Percentiles rank a stretch among this genome's conserved stretches.
Evolutionary conservation across 306 rosid species (phyloP).

Genomic region (Echinosophora koreensis): DNA sequence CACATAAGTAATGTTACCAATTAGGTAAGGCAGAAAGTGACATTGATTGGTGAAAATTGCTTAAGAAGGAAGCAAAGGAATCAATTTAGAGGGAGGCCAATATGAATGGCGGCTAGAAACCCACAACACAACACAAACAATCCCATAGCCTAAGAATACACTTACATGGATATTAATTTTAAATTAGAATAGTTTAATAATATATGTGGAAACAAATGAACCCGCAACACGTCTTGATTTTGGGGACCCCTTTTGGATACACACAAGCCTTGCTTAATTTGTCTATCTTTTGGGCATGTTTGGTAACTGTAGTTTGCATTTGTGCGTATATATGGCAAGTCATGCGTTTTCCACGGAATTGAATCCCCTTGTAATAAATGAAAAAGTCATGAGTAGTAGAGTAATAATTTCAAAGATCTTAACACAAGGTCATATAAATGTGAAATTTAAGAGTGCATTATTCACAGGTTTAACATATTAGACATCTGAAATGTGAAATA

Average conservation of each 20-base stretch:
- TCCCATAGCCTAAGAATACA: slow-evolving; percentile 48
- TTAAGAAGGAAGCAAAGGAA: slow-evolving; percentile 84
- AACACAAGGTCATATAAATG: too few relatives aligned
- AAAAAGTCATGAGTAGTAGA: too few relatives aligned
- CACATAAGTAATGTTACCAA: slow-evolving; percentile 42
- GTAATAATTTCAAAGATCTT: too few relatives aligned
- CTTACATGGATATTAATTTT: slow-evolving; percentile 8
- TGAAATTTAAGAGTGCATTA: too few relatives aligned
- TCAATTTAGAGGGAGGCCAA: slow-evolving; percentile 59
- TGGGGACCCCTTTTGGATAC: slow-evolving; percentile 55
- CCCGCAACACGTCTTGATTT: slow-evolving; percentile 54
- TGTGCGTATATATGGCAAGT: slow-evolving; percentile 33
- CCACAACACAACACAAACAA: slow-evolving; percentile 53
- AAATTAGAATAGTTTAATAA: slow-evolving; percentile 44
- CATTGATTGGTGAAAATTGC: slow-evolving; percentile 64
- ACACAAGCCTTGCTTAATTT: slow-evolving; percentile 26
- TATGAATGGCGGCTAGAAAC: slow-evolving; percentile 58
- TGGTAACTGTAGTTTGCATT: slow-evolving; percentile 34
- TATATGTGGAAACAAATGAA: slow-evolving; percentile 66
- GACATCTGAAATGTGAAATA: too few relatives aligned
- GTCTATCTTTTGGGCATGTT: background rate
- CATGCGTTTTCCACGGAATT: background rate
- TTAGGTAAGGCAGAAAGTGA: slow-evolving; percentile 58
- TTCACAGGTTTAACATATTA: too few relatives aligned
- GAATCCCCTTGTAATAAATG: too few relatives aligned